Base-by-base conservation (phyloP, 176 grass and related monocot genomes). In the Oryza officinalis region DNA sequence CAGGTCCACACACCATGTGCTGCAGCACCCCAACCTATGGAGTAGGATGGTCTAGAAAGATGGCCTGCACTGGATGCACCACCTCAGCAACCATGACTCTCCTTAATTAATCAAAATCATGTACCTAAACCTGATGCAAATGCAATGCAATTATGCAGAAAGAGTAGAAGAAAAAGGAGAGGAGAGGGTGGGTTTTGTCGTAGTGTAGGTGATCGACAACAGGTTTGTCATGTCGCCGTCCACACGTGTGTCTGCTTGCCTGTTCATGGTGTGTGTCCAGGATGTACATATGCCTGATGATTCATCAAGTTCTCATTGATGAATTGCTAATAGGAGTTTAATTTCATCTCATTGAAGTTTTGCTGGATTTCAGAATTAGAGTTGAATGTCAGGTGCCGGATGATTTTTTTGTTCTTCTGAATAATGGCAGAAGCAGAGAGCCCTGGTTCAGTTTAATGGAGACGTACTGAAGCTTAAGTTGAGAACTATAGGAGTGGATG, bases 1-100 rank as follows among this genome's bases (percentile, higher is more conserved):
- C 15, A 71, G 77, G 77, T 18, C 77, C 77, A 81, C 82, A 40
- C 76, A 30, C 77, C 77, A 81, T 76, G 87, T 89, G 64, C 82
- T 70, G 87, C 82, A 41, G 37, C 37, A 70, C 86, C 86, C 86
- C 46, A 77, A 46, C 80, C 38, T 87, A 57, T 68, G 38, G 40
- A 27, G 63, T n/a, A 27, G 47, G 61, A 67, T 71, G 17, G n/a
- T 37, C 71, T 33, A 45, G 70, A 75, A 46, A 35, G 78, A 75
- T 59, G 68, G n/a, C 18, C 31, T 75, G 60, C 2, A 27, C 72
- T 25, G 63, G 14, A 45, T 10, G n/a, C 8, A 0, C 64, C 17
- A 20, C 17, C 50, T 20, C 18, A n/a, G 28, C 23, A 13, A 38
- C 27, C 81, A 64, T 54, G 50, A 10, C 69, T 74, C 20, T 65